These are phyloP conservation scores for Cytauxzoon felis DNA, from an alignment of 169 alveolate genomes.

Conservation along the genomic window DNA sequence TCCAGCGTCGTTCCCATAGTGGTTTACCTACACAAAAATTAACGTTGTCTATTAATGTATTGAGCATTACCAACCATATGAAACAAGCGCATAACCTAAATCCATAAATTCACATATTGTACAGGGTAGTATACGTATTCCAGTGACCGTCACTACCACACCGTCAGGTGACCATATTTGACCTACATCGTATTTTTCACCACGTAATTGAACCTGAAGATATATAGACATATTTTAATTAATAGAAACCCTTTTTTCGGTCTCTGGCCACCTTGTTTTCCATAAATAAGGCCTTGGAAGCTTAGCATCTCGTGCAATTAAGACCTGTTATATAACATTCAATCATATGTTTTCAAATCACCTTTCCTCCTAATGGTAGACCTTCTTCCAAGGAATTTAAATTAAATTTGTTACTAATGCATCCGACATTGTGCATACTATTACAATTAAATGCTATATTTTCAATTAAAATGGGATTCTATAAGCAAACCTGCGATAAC, in stretches of 20 bases:
- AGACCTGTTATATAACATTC: too few species aligned
- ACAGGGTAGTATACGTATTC: slow-evolving; percentile 66
- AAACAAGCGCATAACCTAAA: slow-evolving; percentile 69
- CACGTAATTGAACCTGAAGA: slow-evolving; percentile 64
- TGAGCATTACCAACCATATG: slow-evolving; percentile 62
- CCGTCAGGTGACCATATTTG: slow-evolving; percentile 75
- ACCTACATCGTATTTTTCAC: slow-evolving; percentile 62
- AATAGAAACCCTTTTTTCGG: slow-evolving; percentile 47
- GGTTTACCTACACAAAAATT: slow-evolving; percentile 64
- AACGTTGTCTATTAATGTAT: neutral
- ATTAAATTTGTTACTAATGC: too few species aligned
- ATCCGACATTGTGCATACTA: too few species aligned
- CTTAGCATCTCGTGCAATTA: slow-evolving; percentile 35
- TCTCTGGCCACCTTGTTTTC: slow-evolving; percentile 53
- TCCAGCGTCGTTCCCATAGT: slow-evolving; percentile 72
- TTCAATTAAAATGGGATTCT: too few species aligned
- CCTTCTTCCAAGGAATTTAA: too few species aligned
- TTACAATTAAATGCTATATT: too few species aligned
- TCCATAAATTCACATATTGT: slow-evolving; percentile 68
- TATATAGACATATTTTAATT: neutral
- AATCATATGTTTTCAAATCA: too few species aligned
- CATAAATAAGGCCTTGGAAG: slow-evolving; percentile 61
- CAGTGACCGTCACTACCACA: slow-evolving; percentile 66
- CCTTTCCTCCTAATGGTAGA: too few species aligned
- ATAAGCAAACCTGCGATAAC: too few species aligned